Percentiles rank a stretch among this genome's conserved stretches.
phyloP scores from a whole-genome alignment of 768 basidiomycete genomes.

The Sporobolomyces pararoseus region DNA sequence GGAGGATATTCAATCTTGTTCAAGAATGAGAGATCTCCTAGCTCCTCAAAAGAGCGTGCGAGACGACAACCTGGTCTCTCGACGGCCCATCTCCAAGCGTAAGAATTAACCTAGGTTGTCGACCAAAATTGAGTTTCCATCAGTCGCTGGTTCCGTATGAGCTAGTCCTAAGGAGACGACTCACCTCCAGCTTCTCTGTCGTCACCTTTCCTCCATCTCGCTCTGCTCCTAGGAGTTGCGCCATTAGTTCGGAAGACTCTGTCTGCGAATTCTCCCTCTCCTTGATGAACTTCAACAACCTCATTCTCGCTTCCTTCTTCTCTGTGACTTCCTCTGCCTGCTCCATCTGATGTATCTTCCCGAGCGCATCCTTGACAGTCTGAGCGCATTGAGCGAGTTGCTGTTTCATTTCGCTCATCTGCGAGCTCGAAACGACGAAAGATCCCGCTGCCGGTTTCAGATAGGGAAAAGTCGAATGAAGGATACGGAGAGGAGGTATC shows the following conservation, averaged over 20 bases:
- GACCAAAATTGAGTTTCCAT: background rate
- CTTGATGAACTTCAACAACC: conserved; percentile 21
- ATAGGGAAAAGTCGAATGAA: background rate
- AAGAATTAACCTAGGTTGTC: conserved; percentile 5
- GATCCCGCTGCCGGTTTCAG: conserved; percentile 18
- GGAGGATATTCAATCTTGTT: background rate
- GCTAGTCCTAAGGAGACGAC: background rate
- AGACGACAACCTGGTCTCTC: conserved; percentile 14
- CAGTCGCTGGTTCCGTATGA: too few relatives aligned
- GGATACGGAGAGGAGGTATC: background rate
- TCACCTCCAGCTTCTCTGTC: conserved; percentile 13
- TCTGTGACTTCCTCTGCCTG: background rate
- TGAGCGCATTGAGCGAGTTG: background rate
- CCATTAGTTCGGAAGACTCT: conserved; percentile 6
- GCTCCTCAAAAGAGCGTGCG: background rate
- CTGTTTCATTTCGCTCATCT: background rate
- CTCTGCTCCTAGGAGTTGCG: conserved; percentile 9
- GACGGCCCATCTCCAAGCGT: conserved; percentile 19
- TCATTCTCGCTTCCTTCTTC: conserved; percentile 13
- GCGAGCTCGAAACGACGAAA: conserved; percentile 13
- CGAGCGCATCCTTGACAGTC: background rate
- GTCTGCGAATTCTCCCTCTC: background rate
- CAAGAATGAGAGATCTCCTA: conserved; percentile 18
- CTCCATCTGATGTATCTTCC: background rate
- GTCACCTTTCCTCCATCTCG: background rate